Conservation (phyloP, 805 yeast genomes). For the Ogataea methylovora region DNA sequence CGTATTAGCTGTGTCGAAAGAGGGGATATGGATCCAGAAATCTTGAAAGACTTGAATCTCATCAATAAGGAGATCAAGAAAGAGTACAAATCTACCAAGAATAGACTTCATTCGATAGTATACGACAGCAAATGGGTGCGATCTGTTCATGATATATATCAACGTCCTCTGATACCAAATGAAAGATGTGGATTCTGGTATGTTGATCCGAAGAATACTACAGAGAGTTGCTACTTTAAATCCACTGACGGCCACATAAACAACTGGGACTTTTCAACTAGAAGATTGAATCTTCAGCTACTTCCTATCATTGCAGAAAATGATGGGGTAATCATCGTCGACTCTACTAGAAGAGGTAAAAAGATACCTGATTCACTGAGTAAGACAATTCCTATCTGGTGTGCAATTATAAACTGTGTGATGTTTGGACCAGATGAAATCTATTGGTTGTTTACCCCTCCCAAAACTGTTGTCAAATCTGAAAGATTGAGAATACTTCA, state of each 20-base stretch:
- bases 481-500: conserved; percentile 47
- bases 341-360: conserved; percentile 83
- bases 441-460: conserved; percentile 41
- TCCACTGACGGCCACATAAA: conserved; percentile 87
- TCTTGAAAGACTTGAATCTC: conserved; percentile 11
- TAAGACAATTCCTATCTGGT: conserved; percentile 89
- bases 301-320: conserved; percentile 35
- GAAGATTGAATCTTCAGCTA: conserved; percentile 71
- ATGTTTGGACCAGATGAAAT: conserved; percentile 29
- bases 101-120: conserved; percentile 66
- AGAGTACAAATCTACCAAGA: conserved; percentile 43
- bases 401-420: conserved; percentile 62
- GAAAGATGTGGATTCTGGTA: conserved; percentile 91
- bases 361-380: conserved; percentile 79
- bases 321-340: conserved; percentile 57
- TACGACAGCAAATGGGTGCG: conserved; percentile 50
- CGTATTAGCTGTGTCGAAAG: too few relatives aligned
- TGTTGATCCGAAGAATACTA: conserved; percentile 35
- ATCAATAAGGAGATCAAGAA: conserved; percentile 35
- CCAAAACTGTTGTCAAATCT: conserved; percentile 43
- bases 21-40: conserved; percentile 11
- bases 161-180: conserved; percentile 53
- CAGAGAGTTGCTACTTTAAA: conserved; percentile 64
- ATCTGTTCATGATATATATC: conserved; percentile 28
- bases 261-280: conserved; percentile 70